These are phyloP conservation scores for Globisporangium paddicum DNA, from an alignment of 352 stramenopile genomes.

Conservation along the genomic window DNA sequence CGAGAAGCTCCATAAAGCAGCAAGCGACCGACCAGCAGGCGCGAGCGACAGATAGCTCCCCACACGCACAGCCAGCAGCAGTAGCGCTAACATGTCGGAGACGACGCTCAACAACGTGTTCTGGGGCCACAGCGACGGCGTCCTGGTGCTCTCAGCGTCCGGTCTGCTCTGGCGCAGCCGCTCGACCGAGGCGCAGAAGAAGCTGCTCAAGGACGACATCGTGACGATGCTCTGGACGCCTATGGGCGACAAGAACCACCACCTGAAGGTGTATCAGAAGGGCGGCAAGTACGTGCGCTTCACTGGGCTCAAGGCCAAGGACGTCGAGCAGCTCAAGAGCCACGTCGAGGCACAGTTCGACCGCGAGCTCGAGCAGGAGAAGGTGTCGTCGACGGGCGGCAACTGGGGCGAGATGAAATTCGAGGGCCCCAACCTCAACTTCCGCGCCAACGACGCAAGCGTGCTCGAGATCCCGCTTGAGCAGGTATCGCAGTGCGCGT, in stretches of 20 bases:
- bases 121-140: constrained; percentile 81
- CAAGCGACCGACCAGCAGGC: background rate
- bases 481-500: constrained; percentile 83
- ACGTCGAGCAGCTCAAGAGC: constrained; percentile 54
- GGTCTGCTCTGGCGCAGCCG: constrained; percentile 74
- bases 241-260: constrained; percentile 73
- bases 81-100: constrained; percentile 40
- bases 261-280: constrained; percentile 85
- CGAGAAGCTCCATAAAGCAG: background rate
- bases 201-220: constrained; percentile 81
- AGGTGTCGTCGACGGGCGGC: constrained; percentile 80
- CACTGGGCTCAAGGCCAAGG: constrained; percentile 62
- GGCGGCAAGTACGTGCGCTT: constrained; percentile 85
- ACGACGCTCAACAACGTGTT: constrained; percentile 84
- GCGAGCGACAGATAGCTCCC: background rate
- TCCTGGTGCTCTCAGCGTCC: constrained; percentile 68
- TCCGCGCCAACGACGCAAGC: constrained; percentile 53
- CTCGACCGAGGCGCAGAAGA: constrained; percentile 81
- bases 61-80: background rate
- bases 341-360: constrained; percentile 84
- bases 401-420: constrained; percentile 96
- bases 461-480: constrained; percentile 75
- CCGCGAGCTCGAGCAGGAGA: constrained; percentile 88
- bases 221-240: constrained; percentile 83
- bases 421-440: constrained; percentile 84